Percentiles rank a stretch among this genome's conserved stretches.
Evolutionary conservation across 2,329 filamentous ascomycete genomes (phyloP).

Genomic region (Sordariomycetes sp.): DNA sequence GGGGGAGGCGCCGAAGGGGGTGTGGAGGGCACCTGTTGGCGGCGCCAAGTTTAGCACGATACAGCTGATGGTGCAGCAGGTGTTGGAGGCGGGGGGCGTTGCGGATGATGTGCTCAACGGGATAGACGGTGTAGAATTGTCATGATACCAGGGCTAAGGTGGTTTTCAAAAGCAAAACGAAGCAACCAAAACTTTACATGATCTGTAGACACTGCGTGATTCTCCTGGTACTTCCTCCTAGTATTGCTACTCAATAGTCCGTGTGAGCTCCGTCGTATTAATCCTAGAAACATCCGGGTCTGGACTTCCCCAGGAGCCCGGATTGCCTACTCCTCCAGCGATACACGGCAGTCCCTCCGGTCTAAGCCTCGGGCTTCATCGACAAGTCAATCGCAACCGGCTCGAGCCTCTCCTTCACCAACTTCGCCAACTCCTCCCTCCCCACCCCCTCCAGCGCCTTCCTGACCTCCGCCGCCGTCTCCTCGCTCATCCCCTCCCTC

Average conservation of each 20-base stretch:
- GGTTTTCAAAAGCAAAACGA: neutral
- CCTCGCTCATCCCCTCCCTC: conserved; percentile 46
- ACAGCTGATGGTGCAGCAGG: conserved; percentile 63
- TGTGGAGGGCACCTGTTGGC: conserved; percentile 79
- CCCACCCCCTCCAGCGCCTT: conserved; percentile 36
- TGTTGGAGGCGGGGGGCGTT: conserved; percentile 67
- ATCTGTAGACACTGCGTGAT: neutral
- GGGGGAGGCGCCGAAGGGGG: conserved; percentile 38
- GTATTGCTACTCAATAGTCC: neutral
- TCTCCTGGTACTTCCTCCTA: too few relatives aligned
- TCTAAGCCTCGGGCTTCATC: neutral
- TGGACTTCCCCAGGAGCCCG: neutral
- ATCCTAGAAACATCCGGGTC: neutral
- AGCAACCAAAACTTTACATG: neutral
- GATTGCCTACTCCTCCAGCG: neutral
- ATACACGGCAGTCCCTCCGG: neutral
- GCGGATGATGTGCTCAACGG: conserved; percentile 79
- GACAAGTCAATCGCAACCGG: conserved; percentile 3
- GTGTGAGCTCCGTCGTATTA: neutral
- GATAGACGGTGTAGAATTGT: conserved; percentile 63
- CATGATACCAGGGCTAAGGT: conserved; percentile 18
- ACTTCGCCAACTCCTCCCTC: neutral
- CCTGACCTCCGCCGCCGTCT: conserved; percentile 45
- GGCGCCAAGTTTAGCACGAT: conserved; percentile 69
- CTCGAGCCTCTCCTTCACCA: neutral